Evolutionary conservation across 2,329 filamentous ascomycete species (phyloP).

Genomic region (Hypoxylon sp.): DNA sequence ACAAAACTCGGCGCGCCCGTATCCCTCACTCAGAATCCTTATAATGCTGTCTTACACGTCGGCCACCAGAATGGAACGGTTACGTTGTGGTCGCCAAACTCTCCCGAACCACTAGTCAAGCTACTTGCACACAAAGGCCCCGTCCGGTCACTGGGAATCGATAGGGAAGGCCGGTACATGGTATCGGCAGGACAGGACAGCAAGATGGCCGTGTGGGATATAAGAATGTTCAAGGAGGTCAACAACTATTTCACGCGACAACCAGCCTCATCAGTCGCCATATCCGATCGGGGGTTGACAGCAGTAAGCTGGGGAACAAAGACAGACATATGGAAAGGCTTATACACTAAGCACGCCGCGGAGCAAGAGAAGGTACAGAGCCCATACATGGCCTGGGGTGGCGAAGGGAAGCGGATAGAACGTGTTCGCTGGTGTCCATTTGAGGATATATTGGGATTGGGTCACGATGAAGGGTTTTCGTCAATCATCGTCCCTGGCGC

Average conservation of each 20-base stretch:
- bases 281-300: constrained; percentile 88
- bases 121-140: constrained; percentile 90
- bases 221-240: constrained; percentile 92
- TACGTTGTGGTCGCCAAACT: constrained; percentile 95
- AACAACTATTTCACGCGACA: constrained; percentile 87
- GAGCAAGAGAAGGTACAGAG: constrained; percentile 84
- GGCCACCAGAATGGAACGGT: constrained; percentile 97
- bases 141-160: constrained; percentile 84
- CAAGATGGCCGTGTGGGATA: constrained; percentile 74
- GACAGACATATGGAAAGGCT: constrained; percentile 88
- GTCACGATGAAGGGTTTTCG: constrained; percentile 87
- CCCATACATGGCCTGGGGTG: constrained; percentile 94
- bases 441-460: constrained; percentile 89
- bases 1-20: constrained; percentile 88
- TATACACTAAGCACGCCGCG: constrained; percentile 79
- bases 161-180: constrained; percentile 95
- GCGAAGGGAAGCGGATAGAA: constrained; percentile 84
- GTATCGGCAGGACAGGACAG: constrained; percentile 87
- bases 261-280: constrained; percentile 84
- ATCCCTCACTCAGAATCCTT: constrained; percentile 86
- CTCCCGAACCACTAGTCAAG: constrained; percentile 86
- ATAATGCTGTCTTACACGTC: constrained; percentile 91
- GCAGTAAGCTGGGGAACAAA: constrained; percentile 93
- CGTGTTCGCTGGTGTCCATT: constrained; percentile 92
- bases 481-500: constrained; percentile 92